Base-by-base conservation (phyloP, 2,329 filamentous ascomycete genomes). In the Diaporthe helianthi region DNA sequence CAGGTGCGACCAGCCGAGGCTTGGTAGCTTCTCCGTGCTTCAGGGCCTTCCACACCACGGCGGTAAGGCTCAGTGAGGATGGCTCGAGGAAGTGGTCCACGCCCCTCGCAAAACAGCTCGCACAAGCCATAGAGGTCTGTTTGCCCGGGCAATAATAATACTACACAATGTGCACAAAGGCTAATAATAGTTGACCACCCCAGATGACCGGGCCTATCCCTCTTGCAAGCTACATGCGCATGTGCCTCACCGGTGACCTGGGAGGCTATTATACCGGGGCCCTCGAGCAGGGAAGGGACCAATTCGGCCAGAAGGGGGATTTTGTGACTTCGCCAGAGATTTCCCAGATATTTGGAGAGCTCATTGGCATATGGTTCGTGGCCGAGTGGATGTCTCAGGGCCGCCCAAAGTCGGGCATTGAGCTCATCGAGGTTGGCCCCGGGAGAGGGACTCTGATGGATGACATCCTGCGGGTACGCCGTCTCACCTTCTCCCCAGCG, bases 251-350 rank as follows among this genome's bases (percentile, higher is more conserved):
- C 0, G 92, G 93, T 13, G 93, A 96, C 71, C 82, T 93, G 47
- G 94, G 93, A 69, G 96, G 96, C 66, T 99, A 99, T 83, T 99
- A 99, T 81, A 98, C 94, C 0, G 88, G 91, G 6, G 88, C 89
- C 29, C 86, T 90, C 52, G 85, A 86, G 66, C 81, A 88, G 70
- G 90, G 87, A 24, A 87, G 90, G 55, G 94, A 98, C 77, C 94
- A 95, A 72, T 99, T 99, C 75, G 96, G 96, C n/a, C 84, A 88
- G 67, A 92, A 93, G 76, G 96, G 96, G 31, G 96, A 99, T 80
- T 99, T 99, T 77, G 91, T 98, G 64, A 99, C 96, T 0, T 98
- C 94, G 0, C 96, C 96, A 0, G 96, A 99, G 80, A 98, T 99
- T 75, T 98, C 94, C 0, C 96, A 98, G 78, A 87, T 98, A 15